phyloP scores from a whole-genome alignment of 768 basidiomycete species.

The Myochromella boudieri region DNA sequence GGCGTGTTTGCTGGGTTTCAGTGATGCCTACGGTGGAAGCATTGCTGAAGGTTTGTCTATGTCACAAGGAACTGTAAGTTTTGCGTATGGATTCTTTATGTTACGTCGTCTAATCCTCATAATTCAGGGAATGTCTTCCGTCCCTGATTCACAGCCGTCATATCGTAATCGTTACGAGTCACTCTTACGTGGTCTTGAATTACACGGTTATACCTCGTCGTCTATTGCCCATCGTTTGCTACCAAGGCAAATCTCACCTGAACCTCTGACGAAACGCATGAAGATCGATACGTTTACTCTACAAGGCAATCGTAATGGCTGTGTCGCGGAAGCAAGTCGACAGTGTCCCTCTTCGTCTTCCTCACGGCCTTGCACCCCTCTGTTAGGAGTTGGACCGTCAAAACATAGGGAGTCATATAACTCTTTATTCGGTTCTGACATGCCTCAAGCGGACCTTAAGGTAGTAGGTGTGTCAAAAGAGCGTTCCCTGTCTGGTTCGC shows the following conservation, averaged over 20 bases:
- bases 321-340: neutral
- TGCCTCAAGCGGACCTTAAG: too few species aligned
- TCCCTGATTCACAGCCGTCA: conserved; percentile 30
- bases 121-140: conserved; percentile 13
- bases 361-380: too few species aligned
- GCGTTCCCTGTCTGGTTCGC: too few species aligned
- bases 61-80: conserved; percentile 35
- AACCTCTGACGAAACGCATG: conserved; percentile 7
- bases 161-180: neutral
- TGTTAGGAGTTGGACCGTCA: too few species aligned
- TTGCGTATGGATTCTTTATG: neutral
- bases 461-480: too few species aligned
- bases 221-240: neutral
- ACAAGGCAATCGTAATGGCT: too few species aligned
- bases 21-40: conserved; percentile 47
- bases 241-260: neutral
- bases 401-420: too few species aligned
- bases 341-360: too few species aligned
- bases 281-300: neutral
- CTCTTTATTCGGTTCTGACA: too few species aligned
- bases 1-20: conserved; percentile 44
- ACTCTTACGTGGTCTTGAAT: neutral
- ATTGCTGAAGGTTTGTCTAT: conserved; percentile 43
- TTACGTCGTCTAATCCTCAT: neutral
- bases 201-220: neutral